A percentile compares a stretch with the other conserved stretches of the same genome.
These are phyloP conservation scores for Acer campestre DNA, from an alignment of 345 rosid genomes.

Conservation along the genomic window DNA sequence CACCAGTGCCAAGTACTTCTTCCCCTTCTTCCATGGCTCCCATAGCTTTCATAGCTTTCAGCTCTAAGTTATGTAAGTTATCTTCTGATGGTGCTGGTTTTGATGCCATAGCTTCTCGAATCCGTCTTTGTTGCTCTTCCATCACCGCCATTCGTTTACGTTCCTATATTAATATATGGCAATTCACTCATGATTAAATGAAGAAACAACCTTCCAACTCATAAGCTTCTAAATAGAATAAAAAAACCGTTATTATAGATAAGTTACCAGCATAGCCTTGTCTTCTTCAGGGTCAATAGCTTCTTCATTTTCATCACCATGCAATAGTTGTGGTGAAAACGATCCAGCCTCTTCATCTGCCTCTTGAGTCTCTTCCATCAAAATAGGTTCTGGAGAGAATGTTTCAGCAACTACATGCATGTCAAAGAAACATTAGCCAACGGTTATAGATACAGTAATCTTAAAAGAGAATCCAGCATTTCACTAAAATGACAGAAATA, in stretches of 20 bases:
- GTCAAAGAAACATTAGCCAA: constrained; percentile 17
- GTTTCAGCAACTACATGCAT: constrained; percentile 48
- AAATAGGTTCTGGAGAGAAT: constrained; percentile 67
- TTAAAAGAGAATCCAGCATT: constrained; percentile 12
- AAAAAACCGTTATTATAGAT: not conserved
- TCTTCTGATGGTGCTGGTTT: constrained; percentile 71
- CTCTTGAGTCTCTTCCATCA: constrained; percentile 48
- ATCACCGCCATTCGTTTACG: constrained; percentile 58
- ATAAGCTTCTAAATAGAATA: constrained; percentile 5
- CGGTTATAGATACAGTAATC: not conserved
- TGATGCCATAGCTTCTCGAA: constrained; percentile 70
- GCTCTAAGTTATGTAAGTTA: constrained; percentile 63
- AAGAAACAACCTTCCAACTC: not conserved
- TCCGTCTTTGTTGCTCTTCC: constrained; percentile 76
- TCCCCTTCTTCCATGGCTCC: constrained; percentile 98
- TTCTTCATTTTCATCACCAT: constrained; percentile 81
- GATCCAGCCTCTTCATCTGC: constrained; percentile 80
- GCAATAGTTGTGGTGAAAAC: constrained; percentile 84
- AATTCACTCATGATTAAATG: constrained; percentile 8
- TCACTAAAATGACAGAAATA: constrained; percentile 7
- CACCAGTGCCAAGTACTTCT: constrained; percentile 87
- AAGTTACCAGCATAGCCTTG: constrained; percentile 69
- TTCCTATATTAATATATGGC: constrained; percentile 54
- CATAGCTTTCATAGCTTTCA: constrained; percentile 92
- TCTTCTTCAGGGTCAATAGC: constrained; percentile 98